Base-by-base conservation (phyloP, 2,329 filamentous ascomycete genomes). In the Fusarium burgessii region DNA sequence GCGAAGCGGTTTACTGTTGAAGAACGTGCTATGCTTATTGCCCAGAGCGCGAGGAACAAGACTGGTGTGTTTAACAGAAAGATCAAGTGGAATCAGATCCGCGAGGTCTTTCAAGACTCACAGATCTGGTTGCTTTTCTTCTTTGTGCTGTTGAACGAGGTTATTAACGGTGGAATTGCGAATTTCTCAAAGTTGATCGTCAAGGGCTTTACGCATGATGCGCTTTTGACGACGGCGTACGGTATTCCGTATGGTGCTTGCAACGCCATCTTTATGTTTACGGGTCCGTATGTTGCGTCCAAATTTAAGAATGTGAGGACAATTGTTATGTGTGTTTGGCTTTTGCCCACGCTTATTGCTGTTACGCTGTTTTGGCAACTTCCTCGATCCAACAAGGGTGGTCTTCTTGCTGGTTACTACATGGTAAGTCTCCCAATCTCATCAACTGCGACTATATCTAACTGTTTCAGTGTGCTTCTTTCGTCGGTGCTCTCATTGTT, bases 111-210 rank as follows among this genome's bases (percentile, higher is more conserved):
- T 4, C 64, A 82, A 7, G 87, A 89, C 64, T 57, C 84, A 20
- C 88, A 88, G 70, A 71, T 88, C 33, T 88, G 85, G 79, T 78
- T 89, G 2, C 78, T 89, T 14, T 82, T 83, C 32, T 78, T 88
- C 43, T 88, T 86, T 77, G 87, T 87, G 81, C 73, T 89, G 1
- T 76, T 87, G 20, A 89, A 89, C 60, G 86, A 89, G 70, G 78
- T 81, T 4, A 83, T 88, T 68, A 89, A 83, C 51, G 85, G 85
- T 6, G 87, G 87, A 0, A 87, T 87, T 12, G 83, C 86, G 8
- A 88, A 86, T 69, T 89, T 89, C 67, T 84, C 85, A 41, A 88
- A 88, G 87, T 70, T 80, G 58, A 78, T 89, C 58, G 82, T 88
- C 74, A 87, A 88, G 60, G 82, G 84, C 2, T 77, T 87, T 4